These are phyloP conservation scores for Petasospora fabianii DNA, from an alignment of 1,139 yeast genomes.

Conservation along the genomic window DNA sequence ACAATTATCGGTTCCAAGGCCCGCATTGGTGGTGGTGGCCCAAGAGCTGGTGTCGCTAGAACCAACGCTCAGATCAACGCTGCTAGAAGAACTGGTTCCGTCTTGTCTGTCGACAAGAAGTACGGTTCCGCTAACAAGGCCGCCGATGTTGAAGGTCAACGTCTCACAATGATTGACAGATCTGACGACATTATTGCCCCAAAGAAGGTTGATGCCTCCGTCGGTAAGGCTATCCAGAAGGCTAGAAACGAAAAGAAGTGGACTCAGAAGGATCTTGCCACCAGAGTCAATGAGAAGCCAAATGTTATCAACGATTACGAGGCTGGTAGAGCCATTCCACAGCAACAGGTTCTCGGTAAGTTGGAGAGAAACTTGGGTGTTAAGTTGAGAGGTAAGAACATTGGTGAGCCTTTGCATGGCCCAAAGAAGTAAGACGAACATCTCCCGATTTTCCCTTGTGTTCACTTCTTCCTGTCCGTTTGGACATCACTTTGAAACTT, in stretches of 20 bases:
- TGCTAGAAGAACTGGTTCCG: conserved; percentile 88
- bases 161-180: conserved; percentile 88
- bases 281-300: conserved; percentile 93
- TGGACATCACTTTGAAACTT: no score
- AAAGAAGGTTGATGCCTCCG: conserved; percentile 75
- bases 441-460: neutral
- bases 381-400: conserved; percentile 92
- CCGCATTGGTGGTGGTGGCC: conserved; percentile 85
- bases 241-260: conserved; percentile 87
- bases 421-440: conserved; percentile 31
- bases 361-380: conserved; percentile 93
- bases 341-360: conserved; percentile 90
- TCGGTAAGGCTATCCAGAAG: conserved; percentile 83
- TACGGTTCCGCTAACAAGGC: conserved; percentile 66
- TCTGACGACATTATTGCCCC: conserved; percentile 93
- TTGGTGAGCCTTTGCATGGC: conserved; percentile 76
- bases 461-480: neutral
- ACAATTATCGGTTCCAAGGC: conserved; percentile 87
- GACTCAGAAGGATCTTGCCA: conserved; percentile 95
- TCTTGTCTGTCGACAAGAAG: conserved; percentile 90
- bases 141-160: conserved; percentile 87
- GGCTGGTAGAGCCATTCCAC: conserved; percentile 94
- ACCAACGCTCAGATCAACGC: conserved; percentile 78
- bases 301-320: conserved; percentile 94
- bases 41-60: conserved; percentile 81